Conservation (phyloP, 2,329 filamentous ascomycete species). For the Xylariaceae sp. region DNA sequence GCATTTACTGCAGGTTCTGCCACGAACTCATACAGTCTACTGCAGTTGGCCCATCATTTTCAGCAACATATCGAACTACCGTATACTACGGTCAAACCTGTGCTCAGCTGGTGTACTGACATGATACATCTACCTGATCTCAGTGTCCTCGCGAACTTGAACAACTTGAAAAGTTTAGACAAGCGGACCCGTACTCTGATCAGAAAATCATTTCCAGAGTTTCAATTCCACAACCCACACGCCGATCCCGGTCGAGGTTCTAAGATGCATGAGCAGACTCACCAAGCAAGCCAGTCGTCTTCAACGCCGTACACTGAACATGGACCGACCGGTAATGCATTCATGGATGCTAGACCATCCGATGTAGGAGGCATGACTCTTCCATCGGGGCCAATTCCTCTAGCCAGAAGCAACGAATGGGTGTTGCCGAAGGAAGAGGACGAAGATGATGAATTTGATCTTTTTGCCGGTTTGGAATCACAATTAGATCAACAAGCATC, state of each 20-base stretch:
- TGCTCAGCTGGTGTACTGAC: constrained; percentile 41
- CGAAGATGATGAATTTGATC: constrained; percentile 23
- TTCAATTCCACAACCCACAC: constrained; percentile 11
- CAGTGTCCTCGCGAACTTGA: constrained; percentile 30
- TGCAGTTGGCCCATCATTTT: constrained; percentile 56
- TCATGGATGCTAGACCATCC: background rate
- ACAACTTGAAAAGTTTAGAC: constrained; percentile 29
- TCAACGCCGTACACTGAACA: background rate
- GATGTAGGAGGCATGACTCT: background rate
- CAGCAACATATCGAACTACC: constrained; percentile 37
- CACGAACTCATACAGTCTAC: constrained; percentile 47
- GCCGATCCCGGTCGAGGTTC: background rate
- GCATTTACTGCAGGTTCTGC: constrained; percentile 29
- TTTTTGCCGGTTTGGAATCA: constrained; percentile 27
- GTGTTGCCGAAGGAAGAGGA: background rate
- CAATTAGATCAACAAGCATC: constrained; percentile 24
- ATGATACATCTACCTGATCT: constrained; percentile 42
- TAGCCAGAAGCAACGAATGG: background rate
- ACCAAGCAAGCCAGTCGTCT: background rate
- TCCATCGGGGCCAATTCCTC: background rate
- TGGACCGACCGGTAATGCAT: background rate
- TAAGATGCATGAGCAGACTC: background rate
- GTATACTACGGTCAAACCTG: constrained; percentile 18
- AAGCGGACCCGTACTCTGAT: constrained; percentile 34
- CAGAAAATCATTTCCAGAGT: constrained; percentile 36